Conservation (phyloP, 371 early-diverging fungal species). For the Cladochytrium tenue region DNA sequence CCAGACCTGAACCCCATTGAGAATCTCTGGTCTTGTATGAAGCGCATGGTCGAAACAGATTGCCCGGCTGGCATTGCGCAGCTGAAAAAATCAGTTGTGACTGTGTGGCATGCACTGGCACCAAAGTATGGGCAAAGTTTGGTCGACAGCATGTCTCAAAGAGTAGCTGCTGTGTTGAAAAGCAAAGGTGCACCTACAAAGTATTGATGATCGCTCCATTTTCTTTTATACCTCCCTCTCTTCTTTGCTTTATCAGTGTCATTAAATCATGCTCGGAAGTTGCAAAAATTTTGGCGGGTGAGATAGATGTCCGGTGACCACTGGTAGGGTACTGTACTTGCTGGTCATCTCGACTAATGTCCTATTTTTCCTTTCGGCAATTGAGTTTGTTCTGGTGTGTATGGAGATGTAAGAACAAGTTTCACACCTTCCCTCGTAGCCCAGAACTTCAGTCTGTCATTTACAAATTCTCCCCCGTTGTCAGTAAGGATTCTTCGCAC, state of each 20-base stretch:
- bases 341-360: too few relatives aligned
- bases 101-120: neutral
- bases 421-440: too few relatives aligned
- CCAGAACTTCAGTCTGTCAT: too few relatives aligned
- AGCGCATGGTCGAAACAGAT: neutral
- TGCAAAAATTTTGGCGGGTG: too few relatives aligned
- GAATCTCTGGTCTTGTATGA: neutral
- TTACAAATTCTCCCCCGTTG: too few relatives aligned
- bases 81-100: neutral
- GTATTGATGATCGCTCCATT: neutral
- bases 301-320: too few relatives aligned
- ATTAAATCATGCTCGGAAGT: too few relatives aligned
- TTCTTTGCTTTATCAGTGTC: neutral
- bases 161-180: neutral
- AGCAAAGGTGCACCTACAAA: neutral
- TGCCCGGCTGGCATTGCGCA: neutral
- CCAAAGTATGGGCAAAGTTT: neutral
- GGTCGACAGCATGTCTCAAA: neutral
- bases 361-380: too few relatives aligned
- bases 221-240: neutral
- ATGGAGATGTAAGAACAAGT: too few relatives aligned
- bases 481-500: too few relatives aligned
- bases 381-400: too few relatives aligned
- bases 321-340: too few relatives aligned
- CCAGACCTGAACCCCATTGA: slow-evolving; percentile 1